Conservation (phyloP, 1,139 yeast species). For the Trichomonascaceae sp. region DNA sequence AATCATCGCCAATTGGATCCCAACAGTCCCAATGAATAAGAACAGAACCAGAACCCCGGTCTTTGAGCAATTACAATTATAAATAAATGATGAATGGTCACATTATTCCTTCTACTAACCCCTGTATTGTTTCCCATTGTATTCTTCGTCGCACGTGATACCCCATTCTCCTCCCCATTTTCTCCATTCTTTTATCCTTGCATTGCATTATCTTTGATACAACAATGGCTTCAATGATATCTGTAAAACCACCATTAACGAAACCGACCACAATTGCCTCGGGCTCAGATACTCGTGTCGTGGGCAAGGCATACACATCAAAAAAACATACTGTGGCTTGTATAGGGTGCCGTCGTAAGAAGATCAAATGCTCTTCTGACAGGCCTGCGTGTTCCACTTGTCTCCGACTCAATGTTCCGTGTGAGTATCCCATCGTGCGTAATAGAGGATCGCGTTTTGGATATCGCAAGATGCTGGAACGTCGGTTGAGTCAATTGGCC, state of each 20-base stretch:
- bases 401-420: constrained; percentile 30
- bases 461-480: constrained; percentile 32
- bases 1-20: no score
- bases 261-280: not conserved
- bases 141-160: not conserved
- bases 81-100: not conserved
- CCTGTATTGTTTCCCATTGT: not conserved
- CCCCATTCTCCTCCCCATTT: not conserved
- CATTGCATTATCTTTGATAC: not conserved
- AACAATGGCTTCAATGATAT: not conserved
- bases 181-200: not conserved
- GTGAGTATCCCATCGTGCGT: constrained; percentile 34
- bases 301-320: constrained; percentile 3
- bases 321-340: constrained; percentile 35
- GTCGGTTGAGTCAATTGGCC: constrained; percentile 27
- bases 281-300: not conserved
- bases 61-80: not conserved
- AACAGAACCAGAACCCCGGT: no score
- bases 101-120: not conserved
- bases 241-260: constrained; percentile 6
- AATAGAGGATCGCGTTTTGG: constrained; percentile 36
- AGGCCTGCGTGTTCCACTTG: constrained; percentile 37
- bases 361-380: constrained; percentile 35
- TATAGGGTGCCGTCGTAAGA: constrained; percentile 33
- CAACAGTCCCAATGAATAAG: no score